Conservation (phyloP, 495 filamentous ascomycete genomes). For the Baudoinia panamericana region DNA sequence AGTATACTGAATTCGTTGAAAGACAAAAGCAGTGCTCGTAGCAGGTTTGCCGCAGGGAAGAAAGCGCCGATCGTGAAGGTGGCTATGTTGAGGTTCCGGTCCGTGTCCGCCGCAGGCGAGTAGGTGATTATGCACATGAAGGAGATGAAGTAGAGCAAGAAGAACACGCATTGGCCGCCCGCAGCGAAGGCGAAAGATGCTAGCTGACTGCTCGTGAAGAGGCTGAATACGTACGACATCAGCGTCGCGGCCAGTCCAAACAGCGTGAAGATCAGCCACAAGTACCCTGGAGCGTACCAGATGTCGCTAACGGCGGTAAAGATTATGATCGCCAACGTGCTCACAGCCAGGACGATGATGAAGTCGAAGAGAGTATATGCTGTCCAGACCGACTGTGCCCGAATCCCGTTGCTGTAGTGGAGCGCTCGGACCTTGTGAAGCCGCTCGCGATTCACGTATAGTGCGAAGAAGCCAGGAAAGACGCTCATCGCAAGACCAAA, state of each 20-base stretch:
- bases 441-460: conserved; percentile 74
- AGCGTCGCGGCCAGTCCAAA: conserved; percentile 62
- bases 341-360: conserved; percentile 46
- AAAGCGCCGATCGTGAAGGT: conserved; percentile 57
- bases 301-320: conserved; percentile 43
- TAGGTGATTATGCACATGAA: conserved; percentile 61
- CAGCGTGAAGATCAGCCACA: conserved; percentile 62
- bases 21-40: conserved; percentile 55
- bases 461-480: conserved; percentile 71
- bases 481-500: conserved; percentile 60
- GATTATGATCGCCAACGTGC: conserved; percentile 47
- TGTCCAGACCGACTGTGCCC: conserved; percentile 26
- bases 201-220: conserved; percentile 55
- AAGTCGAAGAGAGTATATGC: conserved; percentile 74
- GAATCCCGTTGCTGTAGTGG: conserved; percentile 64
- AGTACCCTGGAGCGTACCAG: conserved; percentile 65
- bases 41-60: conserved; percentile 54
- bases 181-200: conserved; percentile 64
- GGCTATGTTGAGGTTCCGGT: conserved; percentile 43
- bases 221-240: conserved; percentile 58
- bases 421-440: conserved; percentile 63
- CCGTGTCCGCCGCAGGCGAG: conserved; percentile 45
- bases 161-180: conserved; percentile 55
- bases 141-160: conserved; percentile 71
- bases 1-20: conserved; percentile 66